These are phyloP conservation scores for Emiliania huxleyi DNA, from an alignment of 78 protist genomes.

Conservation along the genomic window DNA sequence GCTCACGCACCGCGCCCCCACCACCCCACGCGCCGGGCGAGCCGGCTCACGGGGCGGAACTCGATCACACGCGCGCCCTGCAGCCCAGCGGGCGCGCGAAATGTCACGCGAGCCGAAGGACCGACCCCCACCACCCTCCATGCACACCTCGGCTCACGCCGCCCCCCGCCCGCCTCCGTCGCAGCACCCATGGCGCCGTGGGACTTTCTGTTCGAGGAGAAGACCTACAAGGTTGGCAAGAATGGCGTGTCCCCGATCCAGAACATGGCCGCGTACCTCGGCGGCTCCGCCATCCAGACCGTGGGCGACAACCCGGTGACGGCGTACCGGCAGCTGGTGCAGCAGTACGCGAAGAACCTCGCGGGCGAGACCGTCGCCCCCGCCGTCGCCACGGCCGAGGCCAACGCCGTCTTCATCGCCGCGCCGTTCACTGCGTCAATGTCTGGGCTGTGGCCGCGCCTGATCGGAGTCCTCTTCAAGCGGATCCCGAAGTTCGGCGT, in stretches of 20 bases:
- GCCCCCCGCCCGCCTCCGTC: too few relatives aligned
- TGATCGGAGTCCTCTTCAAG: conserved; percentile 23
- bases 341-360: conserved; percentile 27
- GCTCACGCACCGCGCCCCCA: too few relatives aligned
- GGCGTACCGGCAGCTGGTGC: conserved; percentile 24
- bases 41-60: too few relatives aligned
- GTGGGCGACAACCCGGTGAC: conserved; percentile 31
- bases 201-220: background rate
- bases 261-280: conserved; percentile 20
- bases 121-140: too few relatives aligned
- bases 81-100: too few relatives aligned
- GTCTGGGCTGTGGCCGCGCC: conserved; percentile 20
- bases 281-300: conserved; percentile 34
- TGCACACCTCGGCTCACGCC: too few relatives aligned
- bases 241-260: conserved; percentile 11
- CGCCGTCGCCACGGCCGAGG: background rate
- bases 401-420: background rate
- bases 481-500: conserved; percentile 17
- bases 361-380: background rate
- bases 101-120: too few relatives aligned
- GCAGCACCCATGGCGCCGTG: background rate
- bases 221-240: background rate
- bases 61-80: too few relatives aligned
- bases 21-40: too few relatives aligned
- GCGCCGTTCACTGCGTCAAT: background rate